Percentiles rank a stretch among this genome's conserved stretches.
phyloP scores from a whole-genome alignment of 2,329 filamentous ascomycete species.

The Ophiocordyceps polyrhachis-furcata region DNA sequence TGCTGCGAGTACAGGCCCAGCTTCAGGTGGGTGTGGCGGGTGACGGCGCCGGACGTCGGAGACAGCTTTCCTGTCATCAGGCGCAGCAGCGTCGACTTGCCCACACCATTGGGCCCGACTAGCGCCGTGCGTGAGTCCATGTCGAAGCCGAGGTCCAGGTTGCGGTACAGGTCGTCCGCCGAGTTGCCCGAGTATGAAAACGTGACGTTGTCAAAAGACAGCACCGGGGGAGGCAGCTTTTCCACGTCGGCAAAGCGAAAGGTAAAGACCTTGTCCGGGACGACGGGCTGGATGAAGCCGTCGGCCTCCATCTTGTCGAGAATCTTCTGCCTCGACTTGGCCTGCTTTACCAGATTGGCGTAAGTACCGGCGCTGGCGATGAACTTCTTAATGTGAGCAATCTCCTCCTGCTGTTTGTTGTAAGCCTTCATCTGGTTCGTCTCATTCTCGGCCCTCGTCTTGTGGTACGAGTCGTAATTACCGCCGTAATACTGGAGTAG shows the following conservation, averaged over 20 bases:
- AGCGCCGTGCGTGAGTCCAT: conserved; percentile 98
- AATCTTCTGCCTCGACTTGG: conserved; percentile 99
- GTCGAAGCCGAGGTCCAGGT: conserved; percentile 95
- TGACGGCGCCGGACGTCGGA: conserved; percentile 64
- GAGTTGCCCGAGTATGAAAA: conserved; percentile 90
- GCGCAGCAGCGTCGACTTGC: conserved; percentile 89
- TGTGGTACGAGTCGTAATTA: conserved; percentile 97
- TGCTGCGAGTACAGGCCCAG: conserved; percentile 97
- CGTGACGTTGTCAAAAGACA: conserved; percentile 92
- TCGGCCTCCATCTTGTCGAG: conserved; percentile 99
- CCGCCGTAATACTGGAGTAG: conserved; percentile 94
- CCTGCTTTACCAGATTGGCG: conserved; percentile 95
- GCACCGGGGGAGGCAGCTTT: conserved; percentile 92
- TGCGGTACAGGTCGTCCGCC: conserved; percentile 85
- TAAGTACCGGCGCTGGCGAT: conserved; percentile 99
- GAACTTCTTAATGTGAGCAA: conserved; percentile 99
- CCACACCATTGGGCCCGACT: conserved; percentile 96
- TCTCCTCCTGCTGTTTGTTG: conserved; percentile 97
- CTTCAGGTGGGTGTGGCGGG: conserved; percentile 94
- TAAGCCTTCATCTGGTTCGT: conserved; percentile 99
- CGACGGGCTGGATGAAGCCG: conserved; percentile 87
- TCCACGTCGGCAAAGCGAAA: conserved; percentile 98
- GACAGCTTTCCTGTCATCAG: conserved; percentile 94
- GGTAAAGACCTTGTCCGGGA: conserved; percentile 72
- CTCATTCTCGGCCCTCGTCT: conserved; percentile 88